Evolutionary conservation across 2,329 filamentous ascomycete genomes (phyloP).

Genomic region (Alternaria triticina): DNA sequence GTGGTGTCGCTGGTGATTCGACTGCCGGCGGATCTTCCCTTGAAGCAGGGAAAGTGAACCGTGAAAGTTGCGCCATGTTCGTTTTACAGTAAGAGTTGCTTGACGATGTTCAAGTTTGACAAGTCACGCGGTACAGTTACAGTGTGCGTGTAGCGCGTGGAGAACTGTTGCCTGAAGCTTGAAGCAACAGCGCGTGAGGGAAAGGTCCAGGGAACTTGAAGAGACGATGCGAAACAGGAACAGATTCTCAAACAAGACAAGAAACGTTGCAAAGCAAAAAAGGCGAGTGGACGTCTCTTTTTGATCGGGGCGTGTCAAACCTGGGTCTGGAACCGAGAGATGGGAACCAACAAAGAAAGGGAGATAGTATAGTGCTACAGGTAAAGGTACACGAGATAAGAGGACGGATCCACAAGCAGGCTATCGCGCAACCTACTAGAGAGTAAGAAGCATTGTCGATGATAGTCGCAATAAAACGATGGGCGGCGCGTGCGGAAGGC

Average conservation of each 20-base stretch:
- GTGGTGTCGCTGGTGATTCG: not conserved
- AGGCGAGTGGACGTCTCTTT: not conserved
- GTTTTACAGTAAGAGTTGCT: not conserved
- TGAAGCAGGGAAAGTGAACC: conserved; percentile 8
- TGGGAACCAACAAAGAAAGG: conserved; percentile 11
- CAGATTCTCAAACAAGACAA: conserved; percentile 1
- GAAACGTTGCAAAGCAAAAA: not conserved
- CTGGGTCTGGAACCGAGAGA: conserved; percentile 7
- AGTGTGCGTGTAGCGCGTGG: conserved; percentile 9
- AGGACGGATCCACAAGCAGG: conserved; percentile 9
- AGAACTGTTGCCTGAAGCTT: conserved; percentile 13
- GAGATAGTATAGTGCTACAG: conserved; percentile 21
- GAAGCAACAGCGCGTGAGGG: conserved; percentile 24
- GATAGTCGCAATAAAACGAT: not conserved
- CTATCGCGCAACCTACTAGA: conserved; percentile 14
- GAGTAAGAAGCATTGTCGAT: conserved; percentile 18
- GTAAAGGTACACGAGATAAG: conserved; percentile 21
- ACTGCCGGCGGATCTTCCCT: not conserved
- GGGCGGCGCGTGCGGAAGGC: conserved; percentile 19
- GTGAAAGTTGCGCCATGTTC: conserved; percentile 21
- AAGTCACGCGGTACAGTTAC: conserved; percentile 15
- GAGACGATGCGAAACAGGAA: conserved; percentile 15
- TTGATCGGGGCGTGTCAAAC: not conserved
- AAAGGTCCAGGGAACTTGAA: conserved; percentile 11
- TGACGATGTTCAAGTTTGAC: conserved; percentile 15